Conservation (phyloP, 2,329 filamentous ascomycete genomes). For the Fusarium newnesense region DNA sequence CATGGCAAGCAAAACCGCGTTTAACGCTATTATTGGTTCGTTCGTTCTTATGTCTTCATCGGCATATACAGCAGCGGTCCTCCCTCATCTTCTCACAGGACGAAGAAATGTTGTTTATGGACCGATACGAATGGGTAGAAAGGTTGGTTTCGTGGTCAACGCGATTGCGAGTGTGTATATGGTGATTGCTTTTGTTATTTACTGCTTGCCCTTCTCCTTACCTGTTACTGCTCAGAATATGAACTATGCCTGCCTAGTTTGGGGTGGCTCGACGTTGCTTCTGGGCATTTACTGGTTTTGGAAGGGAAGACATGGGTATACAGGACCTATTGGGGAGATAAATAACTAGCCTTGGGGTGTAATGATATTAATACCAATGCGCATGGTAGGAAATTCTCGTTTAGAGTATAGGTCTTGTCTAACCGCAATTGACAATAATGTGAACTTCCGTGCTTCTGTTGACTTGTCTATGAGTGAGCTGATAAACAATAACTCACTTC, state of each 20-base stretch:
- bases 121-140: background rate
- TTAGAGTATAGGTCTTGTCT: accelerated
- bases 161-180: background rate
- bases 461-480: accelerated
- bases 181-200: background rate
- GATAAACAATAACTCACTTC: accelerated
- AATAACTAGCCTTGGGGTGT: accelerated
- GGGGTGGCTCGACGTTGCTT: background rate
- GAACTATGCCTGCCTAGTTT: background rate
- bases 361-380: accelerated
- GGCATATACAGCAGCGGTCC: background rate
- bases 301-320: background rate
- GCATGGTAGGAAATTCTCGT: accelerated
- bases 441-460: accelerated
- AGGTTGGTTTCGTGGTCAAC: accelerated
- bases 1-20: background rate
- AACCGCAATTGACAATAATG: accelerated
- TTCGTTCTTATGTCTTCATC: background rate
- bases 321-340: background rate
- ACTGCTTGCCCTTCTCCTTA: background rate
- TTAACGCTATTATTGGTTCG: accelerated
- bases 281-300: background rate
- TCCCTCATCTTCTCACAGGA: background rate
- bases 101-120: background rate
- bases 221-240: background rate